Evolutionary conservation across 768 basidiomycete genomes (phyloP), one percentile per base, ranked within the genome.

Genomic region (Podaxis sp.): DNA sequence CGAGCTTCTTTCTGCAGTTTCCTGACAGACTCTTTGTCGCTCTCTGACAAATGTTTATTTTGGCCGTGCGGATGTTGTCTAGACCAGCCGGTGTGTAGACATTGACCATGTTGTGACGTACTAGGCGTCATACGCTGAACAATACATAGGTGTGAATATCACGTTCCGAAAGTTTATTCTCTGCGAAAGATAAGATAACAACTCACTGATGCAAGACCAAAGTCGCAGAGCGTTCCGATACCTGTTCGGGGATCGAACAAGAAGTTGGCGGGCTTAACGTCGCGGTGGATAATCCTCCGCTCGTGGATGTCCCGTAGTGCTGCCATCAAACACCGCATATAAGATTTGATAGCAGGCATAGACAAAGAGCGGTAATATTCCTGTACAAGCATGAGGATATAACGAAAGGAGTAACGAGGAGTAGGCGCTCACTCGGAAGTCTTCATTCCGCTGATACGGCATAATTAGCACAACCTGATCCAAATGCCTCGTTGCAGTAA

Each of bases 241-340:
- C 90, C 90, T 6, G 88, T 90, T 40, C 82, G 84, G 40, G 93
- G 89, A 73, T 99, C 93, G 73, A 90, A 98, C 39, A 99, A 82
- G 73, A 99, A 99, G 74, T 99, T 99, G 64, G 96, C 96, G 22
- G 96, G 96, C 72, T 99, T 99, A 68, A 99, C 93, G 74, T 99
- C 96, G 51, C 96, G 92, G 73, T 99, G 96, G 57, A 99, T 92
- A 69, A 99, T 89, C 4, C 85, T 85, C 58, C 95, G 82, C 11
- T 86, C 78, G 72, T 99, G 96, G 26, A 95, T 89, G 70, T 96
- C 95, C 53, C 90, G 86, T 59, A 99, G 75, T 2, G 93, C 96
- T 48, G 92, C 89, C 73, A 99, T 88, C 75, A 99, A 86, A 71
- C 92, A 95, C 39, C 90, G 86, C 68, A 99, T 88, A 76, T 99